A percentile compares a stretch with the other conserved stretches of the same genome.
These are phyloP conservation scores for Brasilioporus rufonigricans DNA, from an alignment of 768 basidiomycete genomes.

Conservation along the genomic window DNA sequence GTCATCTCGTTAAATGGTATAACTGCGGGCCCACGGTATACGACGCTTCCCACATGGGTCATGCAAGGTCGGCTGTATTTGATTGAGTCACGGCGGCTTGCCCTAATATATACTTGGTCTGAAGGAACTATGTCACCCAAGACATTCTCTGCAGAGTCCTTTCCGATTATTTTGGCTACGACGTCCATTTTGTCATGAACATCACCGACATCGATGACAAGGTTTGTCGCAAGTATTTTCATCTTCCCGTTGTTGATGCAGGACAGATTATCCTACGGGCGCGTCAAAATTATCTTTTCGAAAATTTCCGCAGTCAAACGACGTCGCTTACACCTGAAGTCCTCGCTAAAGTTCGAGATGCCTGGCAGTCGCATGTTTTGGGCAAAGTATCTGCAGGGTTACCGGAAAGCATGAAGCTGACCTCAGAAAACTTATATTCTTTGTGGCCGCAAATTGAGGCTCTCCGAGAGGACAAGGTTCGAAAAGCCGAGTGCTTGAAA, in stretches of 20 bases:
- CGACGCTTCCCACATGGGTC: slow-evolving; percentile 97
- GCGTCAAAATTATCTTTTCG: slow-evolving; percentile 72
- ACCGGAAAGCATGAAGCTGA: slow-evolving; percentile 45
- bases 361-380: slow-evolving; percentile 66
- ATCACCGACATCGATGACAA: slow-evolving; percentile 99
- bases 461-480: slow-evolving; percentile 51
- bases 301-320: slow-evolving; percentile 57
- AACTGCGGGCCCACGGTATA: slow-evolving; percentile 99
- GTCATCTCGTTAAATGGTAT: slow-evolving; percentile 91
- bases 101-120: slow-evolving; percentile 2
- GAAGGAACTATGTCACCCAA: slow-evolving; percentile 71
- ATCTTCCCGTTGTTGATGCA: slow-evolving; percentile 2
- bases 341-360: slow-evolving; percentile 51
- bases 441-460: slow-evolving; percentile 56
- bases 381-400: slow-evolving; percentile 66
- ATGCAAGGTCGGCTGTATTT: slow-evolving; percentile 67
- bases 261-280: slow-evolving; percentile 89
- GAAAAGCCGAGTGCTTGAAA: slow-evolving; percentile 69
- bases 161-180: slow-evolving; percentile 94
- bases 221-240: slow-evolving; percentile 42
- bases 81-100: not conserved
- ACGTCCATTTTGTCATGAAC: slow-evolving; percentile 99
- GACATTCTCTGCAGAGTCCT: slow-evolving; percentile 60
- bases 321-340: slow-evolving; percentile 55
- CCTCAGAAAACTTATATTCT: slow-evolving; percentile 46